Evolutionary conservation across 1,284 basidiomycete genomes (phyloP).

Genomic region (Leccinum angustisporum): DNA sequence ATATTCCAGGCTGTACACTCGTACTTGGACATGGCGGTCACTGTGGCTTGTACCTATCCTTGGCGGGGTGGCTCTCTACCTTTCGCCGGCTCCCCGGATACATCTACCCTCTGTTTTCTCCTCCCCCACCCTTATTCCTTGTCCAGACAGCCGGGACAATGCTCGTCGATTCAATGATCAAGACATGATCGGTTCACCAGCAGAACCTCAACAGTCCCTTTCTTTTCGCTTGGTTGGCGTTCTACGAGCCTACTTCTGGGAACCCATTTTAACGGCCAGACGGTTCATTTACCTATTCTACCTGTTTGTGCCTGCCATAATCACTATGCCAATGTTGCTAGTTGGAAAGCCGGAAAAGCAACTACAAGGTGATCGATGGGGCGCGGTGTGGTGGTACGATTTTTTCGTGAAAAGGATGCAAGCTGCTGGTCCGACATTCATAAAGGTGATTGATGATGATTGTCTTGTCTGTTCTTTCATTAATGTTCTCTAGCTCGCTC

Average conservation of each 20-base stretch:
- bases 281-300: slow-evolving; percentile 84
- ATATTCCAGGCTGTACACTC: slow-evolving; percentile 25
- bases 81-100: slow-evolving; percentile 41
- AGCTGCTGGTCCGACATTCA: slow-evolving; percentile 93
- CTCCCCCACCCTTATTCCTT: slow-evolving; percentile 65
- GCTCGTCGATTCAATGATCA: slow-evolving; percentile 23
- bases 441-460: slow-evolving; percentile 65
- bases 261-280: slow-evolving; percentile 82
- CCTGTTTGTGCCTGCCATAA: slow-evolving; percentile 87
- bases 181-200: slow-evolving; percentile 57
- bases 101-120: slow-evolving; percentile 50
- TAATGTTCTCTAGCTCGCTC: slow-evolving; percentile 67
- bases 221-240: slow-evolving; percentile 43
- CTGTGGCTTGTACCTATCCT: slow-evolving; percentile 59
- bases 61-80: slow-evolving; percentile 52
- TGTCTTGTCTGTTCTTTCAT: slow-evolving; percentile 9
- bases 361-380: slow-evolving; percentile 73
- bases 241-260: slow-evolving; percentile 65
- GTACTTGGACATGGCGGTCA: slow-evolving; percentile 33
- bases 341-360: slow-evolving; percentile 62
- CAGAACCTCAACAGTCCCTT: slow-evolving; percentile 54
- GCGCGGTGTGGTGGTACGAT: slow-evolving; percentile 94
- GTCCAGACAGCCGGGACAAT: slow-evolving; percentile 34
- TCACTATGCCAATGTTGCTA: slow-evolving; percentile 84
- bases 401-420: slow-evolving; percentile 91